These are phyloP conservation scores for Scutellaria minor DNA, from an alignment of 257 asterid species.

Conservation along the genomic window DNA sequence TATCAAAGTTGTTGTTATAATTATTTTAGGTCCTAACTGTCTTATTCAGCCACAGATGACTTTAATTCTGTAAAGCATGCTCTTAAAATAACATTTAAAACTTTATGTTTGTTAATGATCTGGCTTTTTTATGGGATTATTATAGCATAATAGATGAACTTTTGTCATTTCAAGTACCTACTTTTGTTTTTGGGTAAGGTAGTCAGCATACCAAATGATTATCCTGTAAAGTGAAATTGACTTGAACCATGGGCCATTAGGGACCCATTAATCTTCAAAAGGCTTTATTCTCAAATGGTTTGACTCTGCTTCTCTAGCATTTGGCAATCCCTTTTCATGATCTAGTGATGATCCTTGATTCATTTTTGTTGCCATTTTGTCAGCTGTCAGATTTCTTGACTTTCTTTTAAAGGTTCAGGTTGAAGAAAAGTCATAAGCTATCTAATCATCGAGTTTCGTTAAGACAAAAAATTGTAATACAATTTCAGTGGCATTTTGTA, in stretches of 20 bases:
- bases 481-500: background rate
- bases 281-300: slow-evolving; percentile 10
- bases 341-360: background rate
- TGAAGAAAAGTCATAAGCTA: background rate
- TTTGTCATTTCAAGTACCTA: background rate
- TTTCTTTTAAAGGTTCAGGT: background rate
- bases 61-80: slow-evolving; percentile 6
- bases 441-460: background rate
- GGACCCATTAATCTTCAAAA: slow-evolving; percentile 29
- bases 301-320: slow-evolving; percentile 4
- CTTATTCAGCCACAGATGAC: background rate
- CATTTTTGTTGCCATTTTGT: background rate
- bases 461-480: background rate
- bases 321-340: background rate
- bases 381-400: background rate
- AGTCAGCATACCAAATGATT: slow-evolving; percentile 19
- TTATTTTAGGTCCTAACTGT: slow-evolving; percentile 17
- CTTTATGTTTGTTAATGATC: background rate
- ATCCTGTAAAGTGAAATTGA: background rate
- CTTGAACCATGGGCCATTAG: slow-evolving; percentile 22
- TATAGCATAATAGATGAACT: slow-evolving; percentile 7
- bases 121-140: slow-evolving; percentile 11
- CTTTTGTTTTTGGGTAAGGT: background rate
- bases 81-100: background rate
- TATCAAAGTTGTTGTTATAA: slow-evolving; percentile 16